Conservation (phyloP, 1,139 yeast species). For the Wickerhamomyces sp. region DNA sequence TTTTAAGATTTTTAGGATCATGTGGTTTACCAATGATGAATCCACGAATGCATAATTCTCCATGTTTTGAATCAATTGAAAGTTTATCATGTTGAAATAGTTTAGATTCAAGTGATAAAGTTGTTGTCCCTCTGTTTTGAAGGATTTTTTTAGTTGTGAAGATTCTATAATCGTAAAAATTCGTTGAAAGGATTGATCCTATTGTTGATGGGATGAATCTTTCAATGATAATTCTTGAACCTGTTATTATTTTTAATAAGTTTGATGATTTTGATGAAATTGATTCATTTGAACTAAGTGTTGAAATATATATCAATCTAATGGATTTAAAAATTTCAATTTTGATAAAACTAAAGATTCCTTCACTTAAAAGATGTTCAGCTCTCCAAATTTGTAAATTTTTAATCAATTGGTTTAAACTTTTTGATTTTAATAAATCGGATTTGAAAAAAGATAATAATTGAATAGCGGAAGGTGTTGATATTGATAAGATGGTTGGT, state of each 20-base stretch:
- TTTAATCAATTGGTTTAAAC: neutral
- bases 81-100: constrained; percentile 36
- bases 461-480: constrained; percentile 2
- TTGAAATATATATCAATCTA: constrained; percentile 37
- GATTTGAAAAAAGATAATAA: too few relatives aligned
- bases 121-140: constrained; percentile 29
- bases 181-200: constrained; percentile 58
- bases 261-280: constrained; percentile 31
- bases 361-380: constrained; percentile 33
- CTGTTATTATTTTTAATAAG: constrained; percentile 39
- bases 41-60: constrained; percentile 56
- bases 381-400: constrained; percentile 25
- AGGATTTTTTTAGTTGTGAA: constrained; percentile 27
- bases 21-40: constrained; percentile 56
- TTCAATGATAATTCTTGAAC: constrained; percentile 51
- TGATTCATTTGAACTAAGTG: neutral
- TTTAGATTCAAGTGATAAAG: constrained; percentile 33
- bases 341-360: constrained; percentile 29
- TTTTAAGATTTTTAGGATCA: constrained; percentile 24
- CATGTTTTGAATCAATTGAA: constrained; percentile 35
- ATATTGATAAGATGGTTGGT: constrained; percentile 14
- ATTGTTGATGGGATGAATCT: constrained; percentile 40
- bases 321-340: constrained; percentile 17
- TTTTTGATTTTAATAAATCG: neutral
- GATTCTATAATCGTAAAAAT: constrained; percentile 58